phyloP scores from a whole-genome alignment of 345 rosid genomes.

The Barbarea vulgaris region DNA sequence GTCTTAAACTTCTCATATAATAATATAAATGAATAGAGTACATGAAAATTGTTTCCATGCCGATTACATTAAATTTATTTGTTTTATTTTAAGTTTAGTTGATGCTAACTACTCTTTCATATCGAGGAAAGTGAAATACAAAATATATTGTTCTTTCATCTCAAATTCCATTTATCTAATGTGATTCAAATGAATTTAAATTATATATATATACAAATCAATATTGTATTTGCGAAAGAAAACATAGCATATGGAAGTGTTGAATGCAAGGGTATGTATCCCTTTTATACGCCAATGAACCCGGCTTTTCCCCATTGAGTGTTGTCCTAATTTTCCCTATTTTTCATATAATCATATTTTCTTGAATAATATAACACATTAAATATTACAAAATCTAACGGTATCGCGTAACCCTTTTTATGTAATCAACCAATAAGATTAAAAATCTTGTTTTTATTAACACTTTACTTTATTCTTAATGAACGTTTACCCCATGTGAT shows the following conservation, averaged over 20 bases:
- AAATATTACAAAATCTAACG: conserved; percentile 9
- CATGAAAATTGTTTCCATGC: neutral
- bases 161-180: too few species aligned
- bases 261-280: conserved; percentile 38
- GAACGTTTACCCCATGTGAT: conserved; percentile 86
- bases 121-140: neutral
- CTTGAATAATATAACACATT: neutral
- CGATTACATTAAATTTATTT: neutral
- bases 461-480: conserved; percentile 49
- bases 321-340: conserved; percentile 2
- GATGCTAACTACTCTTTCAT: neutral
- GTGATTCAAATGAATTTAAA: neutral
- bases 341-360: neutral
- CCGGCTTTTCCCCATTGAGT: conserved; percentile 56
- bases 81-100: neutral
- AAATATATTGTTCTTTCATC: neutral
- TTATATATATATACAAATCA: neutral
- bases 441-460: conserved; percentile 22
- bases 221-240: neutral
- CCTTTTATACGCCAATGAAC: conserved; percentile 66
- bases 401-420: conserved; percentile 18
- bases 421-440: conserved; percentile 7
- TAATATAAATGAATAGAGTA: neutral
- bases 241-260: conserved; percentile 41
- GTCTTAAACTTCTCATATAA: conserved; percentile 18